These are phyloP conservation scores for Capsicum pubescens DNA, from an alignment of 257 asterid genomes.

Conservation along the genomic window DNA sequence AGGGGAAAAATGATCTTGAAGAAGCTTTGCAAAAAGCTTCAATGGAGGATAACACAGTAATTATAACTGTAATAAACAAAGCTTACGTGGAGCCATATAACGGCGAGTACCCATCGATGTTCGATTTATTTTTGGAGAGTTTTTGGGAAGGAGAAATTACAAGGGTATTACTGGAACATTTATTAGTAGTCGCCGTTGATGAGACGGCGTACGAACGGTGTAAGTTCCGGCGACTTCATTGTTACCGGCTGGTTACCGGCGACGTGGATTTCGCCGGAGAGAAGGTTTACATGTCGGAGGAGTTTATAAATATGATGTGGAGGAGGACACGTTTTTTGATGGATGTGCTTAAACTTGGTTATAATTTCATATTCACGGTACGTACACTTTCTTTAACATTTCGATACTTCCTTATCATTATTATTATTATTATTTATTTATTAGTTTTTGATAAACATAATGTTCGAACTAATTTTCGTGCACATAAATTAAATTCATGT, in stretches of 20 bases:
- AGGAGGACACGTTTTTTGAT: slow-evolving; percentile 60
- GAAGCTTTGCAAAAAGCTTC: slow-evolving; percentile 58
- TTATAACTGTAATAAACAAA: slow-evolving; percentile 59
- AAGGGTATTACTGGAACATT: slow-evolving; percentile 45
- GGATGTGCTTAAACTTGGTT: slow-evolving; percentile 63
- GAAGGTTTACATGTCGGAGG: slow-evolving; percentile 62
- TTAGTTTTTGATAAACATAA: too few relatives aligned
- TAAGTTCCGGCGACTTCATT: slow-evolving; percentile 56
- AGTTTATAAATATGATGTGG: slow-evolving; percentile 93
- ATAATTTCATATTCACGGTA: slow-evolving; percentile 78
- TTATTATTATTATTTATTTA: too few relatives aligned
- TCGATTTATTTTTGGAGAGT: slow-evolving; percentile 78
- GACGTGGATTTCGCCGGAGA: slow-evolving; percentile 54
- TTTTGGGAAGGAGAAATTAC: slow-evolving; percentile 80
- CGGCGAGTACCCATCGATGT: slow-evolving; percentile 58
- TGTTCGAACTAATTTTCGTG: too few relatives aligned
- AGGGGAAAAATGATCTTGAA: slow-evolving; percentile 45
- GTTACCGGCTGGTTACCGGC: slow-evolving; percentile 53
- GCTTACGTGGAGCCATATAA: slow-evolving; percentile 67
- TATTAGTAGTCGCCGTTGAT: slow-evolving; percentile 74
- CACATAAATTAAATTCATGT: too few relatives aligned
- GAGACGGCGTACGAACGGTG: slow-evolving; percentile 63
- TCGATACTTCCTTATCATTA: too few relatives aligned
- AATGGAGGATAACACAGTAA: slow-evolving; percentile 60
- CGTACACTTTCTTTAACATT: not conserved